Evolutionary conservation across 768 basidiomycete species (phyloP), one percentile per base, ranked within the genome.

Genomic region (Pleurotus citrinopileatus): DNA sequence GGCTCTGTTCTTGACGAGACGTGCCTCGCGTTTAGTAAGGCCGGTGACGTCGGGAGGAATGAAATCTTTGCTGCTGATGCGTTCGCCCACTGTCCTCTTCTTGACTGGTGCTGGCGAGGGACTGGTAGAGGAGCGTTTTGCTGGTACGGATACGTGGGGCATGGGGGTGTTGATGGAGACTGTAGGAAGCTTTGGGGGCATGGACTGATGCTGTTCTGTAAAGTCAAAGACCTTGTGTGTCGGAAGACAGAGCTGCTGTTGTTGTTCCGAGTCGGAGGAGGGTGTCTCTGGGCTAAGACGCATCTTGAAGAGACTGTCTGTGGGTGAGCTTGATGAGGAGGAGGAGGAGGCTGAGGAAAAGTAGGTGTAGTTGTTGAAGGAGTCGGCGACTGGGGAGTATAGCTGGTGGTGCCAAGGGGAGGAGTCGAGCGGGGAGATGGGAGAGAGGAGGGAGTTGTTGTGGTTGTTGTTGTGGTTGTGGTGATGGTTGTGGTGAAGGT

Each of bases 1-100:
- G 10, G 92, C 92, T 54, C 92, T 81, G 73, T 94, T 94, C 78
- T 94, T 94, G 54, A 94, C 89, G 7, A 94, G 80, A 50, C 92
- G 84, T 56, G 92, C 92, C 71, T 94, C 92, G 47, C 92, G 89
- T 70, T 94, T 94, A 77, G 79, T 85, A 55, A 94, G 79, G 46
- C 93, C 93, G 55, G 84, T 81, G 55, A 94, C 91, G 66, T 94
- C 91, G 45, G 92, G 92, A 9, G 91, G 91, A 17, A 94, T 67
- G 63, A 94, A 94, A 67, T 93, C 91, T 71, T 88, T 91, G 67
- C 81, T 87, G 55, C 70, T 75, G 57, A 82, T 72, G 54, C 79
- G 77, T 63, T 81, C 80, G 47, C 71, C 77, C 27, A 71, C 63
- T 20, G 77, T 70, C 55, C 77, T 62, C 59, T 78, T 79, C 67